A percentile compares a stretch with the other conserved stretches of the same genome.
phyloP scores from a whole-genome alignment of 352 stramenopile species.

The Achlya hypogyna region DNA sequence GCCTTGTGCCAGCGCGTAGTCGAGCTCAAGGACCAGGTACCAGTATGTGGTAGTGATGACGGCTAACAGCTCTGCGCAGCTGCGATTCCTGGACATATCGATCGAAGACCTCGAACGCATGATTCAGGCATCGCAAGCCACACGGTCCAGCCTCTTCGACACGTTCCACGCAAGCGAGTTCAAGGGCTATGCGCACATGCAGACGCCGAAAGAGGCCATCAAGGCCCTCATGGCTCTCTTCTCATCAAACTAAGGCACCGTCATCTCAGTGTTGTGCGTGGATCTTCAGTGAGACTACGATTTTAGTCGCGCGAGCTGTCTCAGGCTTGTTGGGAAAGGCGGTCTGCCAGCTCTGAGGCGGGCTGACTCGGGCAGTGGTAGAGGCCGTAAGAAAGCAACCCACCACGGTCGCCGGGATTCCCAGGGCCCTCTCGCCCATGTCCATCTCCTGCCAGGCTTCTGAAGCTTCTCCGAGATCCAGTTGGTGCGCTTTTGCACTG shows the following conservation, averaged over 20 bases:
- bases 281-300: too few relatives aligned
- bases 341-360: too few relatives aligned
- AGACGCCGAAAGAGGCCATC: slow-evolving; percentile 47
- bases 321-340: too few relatives aligned
- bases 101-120: slow-evolving; percentile 15
- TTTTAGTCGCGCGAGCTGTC: too few relatives aligned
- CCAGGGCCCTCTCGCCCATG: too few relatives aligned
- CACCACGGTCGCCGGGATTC: too few relatives aligned
- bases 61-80: not conserved
- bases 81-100: slow-evolving; percentile 12
- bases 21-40: slow-evolving; percentile 2
- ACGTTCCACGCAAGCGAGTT: slow-evolving; percentile 71
- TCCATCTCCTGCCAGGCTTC: too few relatives aligned
- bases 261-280: not conserved
- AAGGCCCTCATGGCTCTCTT: slow-evolving; percentile 20
- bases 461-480: too few relatives aligned
- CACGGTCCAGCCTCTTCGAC: slow-evolving; percentile 38
- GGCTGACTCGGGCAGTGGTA: too few relatives aligned
- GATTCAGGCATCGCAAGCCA: slow-evolving; percentile 9
- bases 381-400: too few relatives aligned
- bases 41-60: not conserved
- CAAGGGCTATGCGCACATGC: slow-evolving; percentile 55
- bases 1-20: slow-evolving; percentile 2
- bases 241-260: not conserved
- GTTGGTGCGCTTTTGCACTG: too few relatives aligned